Base-by-base conservation (phyloP, 192 early-diverging fungal species). In the Ambispora gerdemannii region DNA sequence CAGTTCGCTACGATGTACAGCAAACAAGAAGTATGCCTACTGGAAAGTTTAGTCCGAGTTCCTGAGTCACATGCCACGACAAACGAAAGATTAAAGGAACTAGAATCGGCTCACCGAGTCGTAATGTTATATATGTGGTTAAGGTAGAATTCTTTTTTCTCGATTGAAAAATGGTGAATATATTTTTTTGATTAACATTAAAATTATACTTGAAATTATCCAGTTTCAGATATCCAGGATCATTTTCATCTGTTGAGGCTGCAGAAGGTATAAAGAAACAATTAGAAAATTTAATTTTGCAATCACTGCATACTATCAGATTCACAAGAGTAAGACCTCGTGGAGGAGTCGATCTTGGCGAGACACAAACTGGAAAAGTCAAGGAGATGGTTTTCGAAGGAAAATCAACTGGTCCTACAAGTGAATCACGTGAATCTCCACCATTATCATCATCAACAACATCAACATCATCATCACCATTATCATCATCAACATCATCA, bases 121-220 rank as follows among this genome's bases (percentile, higher is more conserved):
- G 87, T 95, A 27, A 91, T 92, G 71, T 59, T 93, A 24, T 98
- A 96, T 69, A 80, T 95, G 65, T 98, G 96, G 96, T 78, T 98
- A 69, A 77, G 82, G 80, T 88, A 87, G n/a, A n/a, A n/a, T n/a
- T n/a, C n/a, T n/a, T n/a, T n/a, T n/a, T n/a, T n/a, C n/a, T n/a
- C n/a, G n/a, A n/a, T n/a, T n/a, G n/a, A n/a, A n/a, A n/a, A n/a
- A n/a, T n/a, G n/a, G n/a, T n/a, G n/a, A n/a, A n/a, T n/a, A n/a
- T n/a, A n/a, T n/a, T n/a, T n/a, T n/a, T n/a, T n/a, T n/a, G n/a
- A n/a, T n/a, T n/a, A n/a, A n/a, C n/a, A n/a, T n/a, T n/a, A n/a
- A n/a, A n/a, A n/a, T n/a, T 69, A 31, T 31, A 55, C 35, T 69
- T 17, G 27, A 7, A 11, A 63, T 51, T 31, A 17, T 31, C 69